phyloP scores from a whole-genome alignment of 495 filamentous ascomycete genomes.

The Daldinia caldariorum region DNA sequence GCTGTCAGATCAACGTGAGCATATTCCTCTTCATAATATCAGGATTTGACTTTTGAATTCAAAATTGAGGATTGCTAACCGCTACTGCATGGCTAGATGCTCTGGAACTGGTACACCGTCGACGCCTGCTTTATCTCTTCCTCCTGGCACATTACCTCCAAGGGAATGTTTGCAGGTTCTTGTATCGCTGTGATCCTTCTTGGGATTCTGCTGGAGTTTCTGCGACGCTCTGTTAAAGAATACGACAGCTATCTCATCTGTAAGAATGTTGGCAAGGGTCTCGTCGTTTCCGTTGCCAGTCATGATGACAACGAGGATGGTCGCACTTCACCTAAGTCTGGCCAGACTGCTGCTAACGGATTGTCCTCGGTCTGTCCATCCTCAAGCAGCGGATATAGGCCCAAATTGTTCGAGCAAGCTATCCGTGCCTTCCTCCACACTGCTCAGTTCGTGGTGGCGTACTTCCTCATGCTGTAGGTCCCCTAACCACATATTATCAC shows the following conservation, averaged over 20 bases:
- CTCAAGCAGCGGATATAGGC: conserved; percentile 51
- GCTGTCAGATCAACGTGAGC: conserved; percentile 36
- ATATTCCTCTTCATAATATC: not conserved
- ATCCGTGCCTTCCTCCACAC: conserved; percentile 70
- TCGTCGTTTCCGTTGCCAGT: not conserved
- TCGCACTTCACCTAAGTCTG: conserved; percentile 1
- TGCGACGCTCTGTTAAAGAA: conserved; percentile 67
- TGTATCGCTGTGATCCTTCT: conserved; percentile 76
- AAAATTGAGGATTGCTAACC: not conserved
- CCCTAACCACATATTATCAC: not conserved
- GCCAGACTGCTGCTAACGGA: not conserved
- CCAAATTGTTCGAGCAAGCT: conserved; percentile 50
- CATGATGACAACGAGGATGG: conserved; percentile 24
- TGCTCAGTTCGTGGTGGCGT: conserved; percentile 74
- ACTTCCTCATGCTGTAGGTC: conserved; percentile 70
- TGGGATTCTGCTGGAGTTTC: conserved; percentile 69
- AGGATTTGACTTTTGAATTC: not conserved
- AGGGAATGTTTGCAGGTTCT: conserved; percentile 71
- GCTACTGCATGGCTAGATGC: conserved; percentile 65
- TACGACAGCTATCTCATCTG: conserved; percentile 69
- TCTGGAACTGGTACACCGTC: conserved; percentile 81
- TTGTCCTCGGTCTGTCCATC: conserved; percentile 52
- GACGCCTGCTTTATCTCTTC: conserved; percentile 75
- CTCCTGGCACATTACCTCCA: conserved; percentile 71
- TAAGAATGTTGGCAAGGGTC: conserved; percentile 41